Percentiles rank a stretch among this genome's conserved stretches.
phyloP scores from a whole-genome alignment of 495 filamentous ascomycete genomes.

The Elasticomyces elasticus region DNA sequence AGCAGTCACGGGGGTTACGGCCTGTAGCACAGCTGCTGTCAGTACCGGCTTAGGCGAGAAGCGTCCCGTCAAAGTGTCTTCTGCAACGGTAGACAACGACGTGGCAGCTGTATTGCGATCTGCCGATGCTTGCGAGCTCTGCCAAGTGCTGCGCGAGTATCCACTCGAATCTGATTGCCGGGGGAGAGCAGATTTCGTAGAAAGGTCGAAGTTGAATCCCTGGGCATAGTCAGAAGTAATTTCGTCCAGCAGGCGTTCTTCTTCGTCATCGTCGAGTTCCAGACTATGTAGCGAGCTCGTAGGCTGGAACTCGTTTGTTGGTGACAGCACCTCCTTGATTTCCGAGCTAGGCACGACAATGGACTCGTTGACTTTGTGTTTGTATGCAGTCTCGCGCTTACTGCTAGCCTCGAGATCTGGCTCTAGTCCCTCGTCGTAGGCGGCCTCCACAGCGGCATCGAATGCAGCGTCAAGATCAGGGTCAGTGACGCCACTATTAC shows the following conservation, averaged over 20 bases:
- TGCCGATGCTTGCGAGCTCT: conserved; percentile 73
- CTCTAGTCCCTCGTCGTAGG: conserved; percentile 88
- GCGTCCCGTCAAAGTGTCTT: conserved; percentile 37
- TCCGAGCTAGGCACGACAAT: conserved; percentile 8
- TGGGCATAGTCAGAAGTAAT: conserved; percentile 73
- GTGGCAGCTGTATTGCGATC: conserved; percentile 54
- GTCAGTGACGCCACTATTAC: conserved; percentile 65
- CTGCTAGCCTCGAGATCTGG: conserved; percentile 46
- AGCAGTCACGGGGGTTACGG: conserved; percentile 1
- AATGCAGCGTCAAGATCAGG: conserved; percentile 92
- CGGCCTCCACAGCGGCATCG: conserved; percentile 91
- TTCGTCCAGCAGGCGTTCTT: conserved; percentile 84
- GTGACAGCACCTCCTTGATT: conserved; percentile 32
- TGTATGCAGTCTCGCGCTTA: conserved; percentile 31
- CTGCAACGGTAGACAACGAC: conserved; percentile 65
- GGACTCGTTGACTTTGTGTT: conserved; percentile 45
- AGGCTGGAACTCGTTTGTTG: conserved; percentile 17
- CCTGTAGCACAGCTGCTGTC: not conserved
- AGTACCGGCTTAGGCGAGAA: not conserved
- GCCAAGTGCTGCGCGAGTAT: conserved; percentile 75
- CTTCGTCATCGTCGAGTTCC: conserved; percentile 42
- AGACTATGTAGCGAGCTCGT: not conserved
- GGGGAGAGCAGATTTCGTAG: conserved; percentile 66
- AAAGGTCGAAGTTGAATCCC: conserved; percentile 70
- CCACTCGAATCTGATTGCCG: conserved; percentile 84